phyloP scores from a whole-genome alignment of 2,329 filamentous ascomycete genomes.

The Fusarium nanum region DNA sequence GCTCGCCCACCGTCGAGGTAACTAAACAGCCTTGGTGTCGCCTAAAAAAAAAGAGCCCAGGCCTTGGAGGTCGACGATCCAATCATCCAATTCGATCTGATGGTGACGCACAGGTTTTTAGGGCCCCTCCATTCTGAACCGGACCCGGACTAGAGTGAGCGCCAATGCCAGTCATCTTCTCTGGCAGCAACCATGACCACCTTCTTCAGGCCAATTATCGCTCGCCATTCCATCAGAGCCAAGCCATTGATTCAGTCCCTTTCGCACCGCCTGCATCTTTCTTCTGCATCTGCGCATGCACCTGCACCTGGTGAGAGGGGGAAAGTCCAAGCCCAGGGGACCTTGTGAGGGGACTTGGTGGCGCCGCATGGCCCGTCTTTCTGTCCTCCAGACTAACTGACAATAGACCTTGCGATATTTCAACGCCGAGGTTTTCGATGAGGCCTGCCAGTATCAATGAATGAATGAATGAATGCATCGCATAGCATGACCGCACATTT shows the following conservation, averaged over 20 bases:
- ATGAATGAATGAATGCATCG: constrained; percentile 5
- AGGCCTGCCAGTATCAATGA: constrained; percentile 29
- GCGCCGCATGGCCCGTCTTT: constrained; percentile 14
- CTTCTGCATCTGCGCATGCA: constrained; percentile 30
- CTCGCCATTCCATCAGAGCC: constrained; percentile 3
- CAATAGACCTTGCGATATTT: background rate
- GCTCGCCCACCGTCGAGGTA: constrained; percentile 20
- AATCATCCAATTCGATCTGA: constrained; percentile 49
- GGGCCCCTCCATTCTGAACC: constrained; percentile 40
- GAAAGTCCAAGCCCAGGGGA: background rate
- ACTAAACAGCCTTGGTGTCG: constrained; percentile 22
- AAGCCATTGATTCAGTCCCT: constrained; percentile 33
- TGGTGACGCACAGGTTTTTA: constrained; percentile 48
- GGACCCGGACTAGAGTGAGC: constrained; percentile 45
- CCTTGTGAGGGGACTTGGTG: constrained; percentile 25
- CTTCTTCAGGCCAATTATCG: constrained; percentile 16
- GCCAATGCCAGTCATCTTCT: constrained; percentile 49
- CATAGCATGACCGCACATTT: background rate
- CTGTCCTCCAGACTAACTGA: constrained; percentile 12
- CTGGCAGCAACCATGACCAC: constrained; percentile 40
- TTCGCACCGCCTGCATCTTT: constrained; percentile 17
- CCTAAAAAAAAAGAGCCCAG: constrained; percentile 5
- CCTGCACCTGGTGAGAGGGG: constrained; percentile 34
- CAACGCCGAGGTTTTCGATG: constrained; percentile 23
- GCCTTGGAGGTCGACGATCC: constrained; percentile 39